These are phyloP conservation scores for Berberis thunbergii DNA, from an alignment of 164 flowering plant genomes.

Conservation along the genomic window DNA sequence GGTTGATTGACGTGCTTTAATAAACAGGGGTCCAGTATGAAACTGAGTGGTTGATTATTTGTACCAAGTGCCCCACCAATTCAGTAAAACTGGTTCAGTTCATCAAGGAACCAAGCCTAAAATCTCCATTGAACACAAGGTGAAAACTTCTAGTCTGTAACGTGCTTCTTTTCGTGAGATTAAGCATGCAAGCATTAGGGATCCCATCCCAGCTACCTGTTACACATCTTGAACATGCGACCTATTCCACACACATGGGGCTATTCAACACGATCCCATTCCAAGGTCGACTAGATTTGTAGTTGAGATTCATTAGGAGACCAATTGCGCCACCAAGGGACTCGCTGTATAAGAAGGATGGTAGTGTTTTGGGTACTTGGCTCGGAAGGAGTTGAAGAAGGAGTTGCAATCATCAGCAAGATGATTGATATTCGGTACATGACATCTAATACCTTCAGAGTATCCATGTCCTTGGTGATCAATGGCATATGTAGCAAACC, in stretches of 20 bases:
- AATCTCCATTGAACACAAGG: too few species aligned
- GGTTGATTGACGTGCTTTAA: too few species aligned
- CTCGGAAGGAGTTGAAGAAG: constrained; percentile 61
- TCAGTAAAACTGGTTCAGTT: too few species aligned
- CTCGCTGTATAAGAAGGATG: constrained; percentile 78
- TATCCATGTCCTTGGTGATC: constrained; percentile 98
- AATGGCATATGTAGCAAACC: constrained; percentile 75
- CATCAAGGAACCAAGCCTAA: too few species aligned
- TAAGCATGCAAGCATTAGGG: too few species aligned
- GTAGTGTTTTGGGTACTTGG: constrained; percentile 29
- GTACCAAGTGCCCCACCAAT: too few species aligned
- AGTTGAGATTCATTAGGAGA: constrained; percentile 46
- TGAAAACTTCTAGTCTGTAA: too few species aligned
- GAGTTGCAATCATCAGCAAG: constrained; percentile 75
- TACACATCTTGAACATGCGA: too few species aligned
- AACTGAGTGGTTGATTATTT: too few species aligned
- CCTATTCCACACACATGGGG: constrained; percentile 94
- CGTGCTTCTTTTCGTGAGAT: too few species aligned
- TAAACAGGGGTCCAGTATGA: too few species aligned
- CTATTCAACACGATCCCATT: constrained; percentile 81
- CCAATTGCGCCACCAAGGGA: constrained; percentile 95
- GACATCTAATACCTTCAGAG: constrained; percentile 87
- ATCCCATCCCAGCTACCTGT: too few species aligned
- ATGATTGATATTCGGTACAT: constrained; percentile 75
- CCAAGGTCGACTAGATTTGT: constrained; percentile 29